Evolutionary conservation across 306 rosid genomes (phyloP), one percentile per base, ranked within the genome.

Genomic region (Inga leiocalycina): DNA sequence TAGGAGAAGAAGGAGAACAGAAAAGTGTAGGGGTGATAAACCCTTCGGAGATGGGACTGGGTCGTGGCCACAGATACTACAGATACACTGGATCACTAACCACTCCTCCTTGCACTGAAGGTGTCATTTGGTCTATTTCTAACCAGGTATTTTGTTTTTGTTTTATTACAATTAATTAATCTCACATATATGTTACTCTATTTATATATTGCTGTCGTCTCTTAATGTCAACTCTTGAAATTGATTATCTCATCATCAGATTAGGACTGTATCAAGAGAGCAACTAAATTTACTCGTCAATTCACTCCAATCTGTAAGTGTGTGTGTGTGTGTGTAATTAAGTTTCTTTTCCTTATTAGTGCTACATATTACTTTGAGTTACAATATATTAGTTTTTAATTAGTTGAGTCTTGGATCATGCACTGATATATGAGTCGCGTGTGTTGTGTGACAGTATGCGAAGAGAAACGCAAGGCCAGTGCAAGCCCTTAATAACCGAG

Each of bases 31-130:
- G 94, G 20, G 75, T 74, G 79, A 70, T 90, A 12, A 75, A 90
- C 82, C 96, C 97, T 15, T 56, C 77, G 24, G 83, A 84, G 49
- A 81, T 83, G 3, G 82, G 76, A 74, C 30, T 74, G 77, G 82
- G 77, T 17, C n/a, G 20, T 17, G 88, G 88, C 43, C 82, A 80
- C 10, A 84, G 75, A 71, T 88, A 83, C 56, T 92, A 87, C 76
- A 89, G 88, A 80, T 94, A 94, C 81, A 68, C 85, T 78, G 98
- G 98, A 32, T 93, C 97, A 10, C 90, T 91, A 69, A 93, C 95
- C 20, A 57, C 87, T 45, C 97, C 95, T 74, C 97, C 97, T 73
- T 91, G 97, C 61, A 88, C 88, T 41, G 88, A 90, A 86, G 95
- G 93, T 11, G 87, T 94, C 84, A 84, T 88, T 82, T 92, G 98